Conservation (phyloP, 805 yeast species). For the Wickerhamomyces mucosus region DNA sequence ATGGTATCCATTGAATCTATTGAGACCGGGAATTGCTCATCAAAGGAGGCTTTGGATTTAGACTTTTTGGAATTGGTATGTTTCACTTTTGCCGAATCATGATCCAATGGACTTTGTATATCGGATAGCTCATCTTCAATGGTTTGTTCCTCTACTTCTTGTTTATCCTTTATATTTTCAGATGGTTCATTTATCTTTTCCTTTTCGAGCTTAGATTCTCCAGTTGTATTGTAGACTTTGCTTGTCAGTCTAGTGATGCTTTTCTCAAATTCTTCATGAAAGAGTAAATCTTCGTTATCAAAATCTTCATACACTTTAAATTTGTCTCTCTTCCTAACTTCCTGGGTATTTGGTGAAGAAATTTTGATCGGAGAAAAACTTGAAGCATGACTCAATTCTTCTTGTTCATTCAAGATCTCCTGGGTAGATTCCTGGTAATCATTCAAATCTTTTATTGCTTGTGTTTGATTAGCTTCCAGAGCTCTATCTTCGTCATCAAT, state of each 20-base stretch:
- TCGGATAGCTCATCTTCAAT: constrained; percentile 12
- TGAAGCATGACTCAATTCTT: constrained; percentile 11
- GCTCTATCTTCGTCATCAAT: too few relatives aligned
- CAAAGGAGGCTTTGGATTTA: constrained; percentile 21
- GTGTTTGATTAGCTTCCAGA: too few relatives aligned
- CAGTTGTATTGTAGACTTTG: too few relatives aligned
- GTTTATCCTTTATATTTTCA: not conserved
- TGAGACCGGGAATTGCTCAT: constrained; percentile 28
- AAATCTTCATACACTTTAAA: constrained; percentile 18
- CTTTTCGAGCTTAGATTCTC: too few relatives aligned
- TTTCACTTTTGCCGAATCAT: constrained; percentile 14
- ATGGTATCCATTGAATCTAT: constrained; percentile 8
- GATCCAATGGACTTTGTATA: constrained; percentile 14
- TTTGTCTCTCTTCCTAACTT: constrained; percentile 3
- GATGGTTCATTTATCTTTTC: too few relatives aligned
- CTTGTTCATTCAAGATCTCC: too few relatives aligned
- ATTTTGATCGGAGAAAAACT: constrained; percentile 17
- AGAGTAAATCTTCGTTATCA: too few relatives aligned
- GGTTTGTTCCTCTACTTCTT: constrained; percentile 1
- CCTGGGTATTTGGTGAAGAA: constrained; percentile 10
- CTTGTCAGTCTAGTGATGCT: too few relatives aligned
- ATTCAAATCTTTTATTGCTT: too few relatives aligned
- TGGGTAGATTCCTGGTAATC: too few relatives aligned
- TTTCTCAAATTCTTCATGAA: too few relatives aligned
- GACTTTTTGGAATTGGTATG: constrained; percentile 22